Percentiles rank a stretch among this genome's conserved stretches.
Evolutionary conservation across 768 basidiomycete species (phyloP).

Genomic region (Scleroderma citrinum): DNA sequence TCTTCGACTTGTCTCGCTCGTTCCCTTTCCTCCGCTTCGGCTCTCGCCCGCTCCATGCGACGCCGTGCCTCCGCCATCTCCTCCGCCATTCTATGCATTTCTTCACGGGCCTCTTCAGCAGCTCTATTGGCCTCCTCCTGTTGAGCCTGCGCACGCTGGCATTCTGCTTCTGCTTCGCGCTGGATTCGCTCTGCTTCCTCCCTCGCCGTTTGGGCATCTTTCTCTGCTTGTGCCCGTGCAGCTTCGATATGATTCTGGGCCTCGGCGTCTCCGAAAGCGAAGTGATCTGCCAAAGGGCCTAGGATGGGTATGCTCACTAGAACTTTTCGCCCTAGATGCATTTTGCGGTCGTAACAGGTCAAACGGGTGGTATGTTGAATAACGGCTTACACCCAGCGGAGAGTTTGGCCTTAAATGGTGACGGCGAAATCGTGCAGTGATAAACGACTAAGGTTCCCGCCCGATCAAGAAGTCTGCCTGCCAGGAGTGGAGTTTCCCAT

Average conservation of each 20-base stretch:
- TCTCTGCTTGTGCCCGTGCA: background rate
- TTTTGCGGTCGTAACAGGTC: too few relatives aligned
- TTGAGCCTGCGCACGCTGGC: background rate
- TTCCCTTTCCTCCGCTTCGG: background rate
- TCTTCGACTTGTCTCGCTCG: background rate
- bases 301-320: too few relatives aligned
- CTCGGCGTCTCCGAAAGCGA: background rate
- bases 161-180: conserved; percentile 1
- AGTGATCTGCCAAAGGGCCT: too few relatives aligned
- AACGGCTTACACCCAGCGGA: too few relatives aligned
- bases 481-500: too few relatives aligned
- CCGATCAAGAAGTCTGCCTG: too few relatives aligned
- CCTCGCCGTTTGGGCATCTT: background rate
- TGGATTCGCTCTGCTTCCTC: background rate
- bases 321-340: too few relatives aligned
- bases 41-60: background rate
- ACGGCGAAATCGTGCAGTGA: too few relatives aligned
- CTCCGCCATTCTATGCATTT: background rate
- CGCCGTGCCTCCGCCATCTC: background rate
- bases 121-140: background rate
- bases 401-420: too few relatives aligned
- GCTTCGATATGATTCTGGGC: background rate
- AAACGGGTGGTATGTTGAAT: too few relatives aligned
- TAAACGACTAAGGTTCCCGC: too few relatives aligned
- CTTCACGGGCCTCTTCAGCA: background rate